A percentile compares a stretch with the other conserved stretches of the same genome.
Evolutionary conservation across 257 asterid species (phyloP).

Genomic region (Solanum raphanifolium): DNA sequence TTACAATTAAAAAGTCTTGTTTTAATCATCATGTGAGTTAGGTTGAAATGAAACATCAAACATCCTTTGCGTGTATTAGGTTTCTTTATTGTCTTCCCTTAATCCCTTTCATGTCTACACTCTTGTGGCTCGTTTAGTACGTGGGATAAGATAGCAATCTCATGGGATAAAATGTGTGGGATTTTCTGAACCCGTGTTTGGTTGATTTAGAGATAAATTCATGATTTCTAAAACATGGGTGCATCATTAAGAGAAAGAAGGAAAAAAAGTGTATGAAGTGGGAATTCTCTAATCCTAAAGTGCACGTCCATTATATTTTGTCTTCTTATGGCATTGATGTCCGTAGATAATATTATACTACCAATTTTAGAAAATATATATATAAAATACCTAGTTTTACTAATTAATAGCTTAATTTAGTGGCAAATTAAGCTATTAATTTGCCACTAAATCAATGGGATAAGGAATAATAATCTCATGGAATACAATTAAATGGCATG

Average conservation of each 20-base stretch:
- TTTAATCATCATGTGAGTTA: not conserved
- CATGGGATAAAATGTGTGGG: not conserved
- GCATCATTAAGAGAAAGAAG: not conserved
- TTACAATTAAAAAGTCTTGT: not conserved
- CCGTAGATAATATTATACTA: no score
- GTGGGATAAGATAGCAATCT: not conserved
- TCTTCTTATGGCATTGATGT: no score
- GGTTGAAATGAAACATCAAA: not conserved
- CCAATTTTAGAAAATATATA: no score
- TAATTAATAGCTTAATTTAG: no score
- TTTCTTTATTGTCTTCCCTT: not conserved
- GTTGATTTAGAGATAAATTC: not conserved
- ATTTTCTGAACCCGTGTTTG: not conserved
- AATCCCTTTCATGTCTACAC: not conserved
- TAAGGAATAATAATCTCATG: no score
- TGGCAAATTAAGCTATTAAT: no score
- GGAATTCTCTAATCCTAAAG: not conserved
- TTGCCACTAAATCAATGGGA: no score
- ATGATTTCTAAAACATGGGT: not conserved
- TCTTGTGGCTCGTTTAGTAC: not conserved
- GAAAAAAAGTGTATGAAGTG: no score
- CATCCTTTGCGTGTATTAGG: not conserved
- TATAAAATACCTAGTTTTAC: rapidly evolving
- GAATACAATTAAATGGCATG: no score
- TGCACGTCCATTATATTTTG: no score